phyloP scores from a whole-genome alignment of 192 early-diverging fungal species.

The Phycomyces blakesleeanus region DNA sequence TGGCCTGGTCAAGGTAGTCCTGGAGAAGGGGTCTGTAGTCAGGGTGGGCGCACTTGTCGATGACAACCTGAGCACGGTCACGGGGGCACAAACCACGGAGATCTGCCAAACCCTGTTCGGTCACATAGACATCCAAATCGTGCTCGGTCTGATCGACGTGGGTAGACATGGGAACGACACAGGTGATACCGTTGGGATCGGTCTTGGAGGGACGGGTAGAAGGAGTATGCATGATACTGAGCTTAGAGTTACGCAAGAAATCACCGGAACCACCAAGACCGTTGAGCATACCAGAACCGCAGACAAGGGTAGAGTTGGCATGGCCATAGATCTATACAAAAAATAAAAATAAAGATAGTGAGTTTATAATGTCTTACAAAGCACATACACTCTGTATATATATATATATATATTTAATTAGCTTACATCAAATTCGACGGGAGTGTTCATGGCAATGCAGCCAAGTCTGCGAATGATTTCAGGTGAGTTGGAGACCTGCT shows the following conservation, averaged over 20 bases:
- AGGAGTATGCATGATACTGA: constrained; percentile 42
- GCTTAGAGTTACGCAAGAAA: constrained; percentile 38
- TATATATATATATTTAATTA: too few species aligned
- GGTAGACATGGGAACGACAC: constrained; percentile 36
- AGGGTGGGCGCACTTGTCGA: constrained; percentile 40
- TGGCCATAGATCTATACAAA: constrained; percentile 31
- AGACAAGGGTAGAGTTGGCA: constrained; percentile 38
- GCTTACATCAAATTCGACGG: constrained; percentile 35
- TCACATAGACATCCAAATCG: constrained; percentile 38
- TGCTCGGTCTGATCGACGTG: constrained; percentile 42
- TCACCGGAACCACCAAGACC: constrained; percentile 38
- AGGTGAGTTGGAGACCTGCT: constrained; percentile 40
- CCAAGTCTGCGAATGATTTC: constrained; percentile 39
- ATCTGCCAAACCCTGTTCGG: constrained; percentile 42
- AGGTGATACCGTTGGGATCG: constrained; percentile 35
- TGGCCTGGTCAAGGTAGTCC: constrained; percentile 36
- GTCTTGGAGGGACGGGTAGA: constrained; percentile 35
- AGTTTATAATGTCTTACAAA: too few species aligned
- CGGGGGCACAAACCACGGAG: constrained; percentile 36
- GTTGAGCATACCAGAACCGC: constrained; percentile 40
- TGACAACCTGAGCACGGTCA: constrained; percentile 35
- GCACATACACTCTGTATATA: too few species aligned
- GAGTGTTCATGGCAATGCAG: constrained; percentile 42
- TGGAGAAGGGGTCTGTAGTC: constrained; percentile 34
- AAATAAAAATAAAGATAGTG: too few species aligned